These are phyloP conservation scores for Clitopilus passeckerianus DNA, from an alignment of 768 basidiomycete species.

Conservation along the genomic window DNA sequence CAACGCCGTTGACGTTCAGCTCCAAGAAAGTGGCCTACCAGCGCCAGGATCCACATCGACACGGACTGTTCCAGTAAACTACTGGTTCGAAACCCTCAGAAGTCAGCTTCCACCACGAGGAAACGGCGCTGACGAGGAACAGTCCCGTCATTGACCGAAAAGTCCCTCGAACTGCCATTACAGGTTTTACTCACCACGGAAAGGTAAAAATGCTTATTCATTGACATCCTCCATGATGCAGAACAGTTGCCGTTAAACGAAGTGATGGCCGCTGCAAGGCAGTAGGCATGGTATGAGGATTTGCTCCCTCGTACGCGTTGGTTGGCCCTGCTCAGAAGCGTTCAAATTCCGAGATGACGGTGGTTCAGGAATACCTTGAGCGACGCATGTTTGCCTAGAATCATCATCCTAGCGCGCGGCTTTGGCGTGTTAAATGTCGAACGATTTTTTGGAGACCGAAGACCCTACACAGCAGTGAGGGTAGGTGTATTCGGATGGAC, in stretches of 20 bases:
- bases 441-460: neutral
- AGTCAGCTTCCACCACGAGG: neutral
- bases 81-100: neutral
- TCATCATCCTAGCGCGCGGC: neutral
- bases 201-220: neutral
- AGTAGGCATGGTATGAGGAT: neutral
- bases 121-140: neutral
- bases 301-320: neutral
- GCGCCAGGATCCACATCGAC: neutral
- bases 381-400: neutral
- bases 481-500: neutral
- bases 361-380: neutral
- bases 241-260: neutral
- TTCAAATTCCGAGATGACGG: neutral
- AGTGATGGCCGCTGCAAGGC: neutral
- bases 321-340: neutral
- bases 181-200: neutral
- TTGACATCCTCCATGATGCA: neutral
- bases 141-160: neutral
- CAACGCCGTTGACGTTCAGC: neutral
- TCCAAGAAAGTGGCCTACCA: neutral
- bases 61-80: neutral
- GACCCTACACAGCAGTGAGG: neutral
- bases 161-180: neutral
- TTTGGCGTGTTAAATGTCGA: neutral